Percentiles rank a stretch among this genome's conserved stretches.
Conservation (phyloP, 371 early-diverging fungal genomes). For the Lichtheimia corymbifera region DNA sequence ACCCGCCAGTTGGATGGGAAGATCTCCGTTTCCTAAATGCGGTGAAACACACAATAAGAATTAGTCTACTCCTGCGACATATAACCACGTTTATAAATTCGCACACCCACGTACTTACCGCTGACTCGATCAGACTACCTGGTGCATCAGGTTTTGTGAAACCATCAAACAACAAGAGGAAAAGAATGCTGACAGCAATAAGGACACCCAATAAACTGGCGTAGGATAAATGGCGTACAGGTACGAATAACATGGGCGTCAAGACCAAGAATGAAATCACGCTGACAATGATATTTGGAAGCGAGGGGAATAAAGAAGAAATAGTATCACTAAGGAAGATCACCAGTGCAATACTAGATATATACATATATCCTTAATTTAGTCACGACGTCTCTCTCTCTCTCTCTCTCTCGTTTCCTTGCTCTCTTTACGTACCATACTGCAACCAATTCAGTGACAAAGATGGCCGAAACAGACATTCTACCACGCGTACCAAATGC, state of each 20-base stretch:
- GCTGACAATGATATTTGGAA: conserved; percentile 11
- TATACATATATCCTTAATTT: too few species aligned
- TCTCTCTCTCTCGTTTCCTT: too few species aligned
- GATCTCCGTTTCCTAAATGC: conserved; percentile 33
- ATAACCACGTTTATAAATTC: neutral
- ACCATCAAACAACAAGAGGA: conserved; percentile 40
- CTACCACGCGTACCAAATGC: conserved; percentile 68
- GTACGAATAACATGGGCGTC: conserved; percentile 28
- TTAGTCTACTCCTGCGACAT: neutral
- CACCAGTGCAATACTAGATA: conserved; percentile 37
- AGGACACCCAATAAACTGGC: conserved; percentile 44
- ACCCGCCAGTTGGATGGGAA: conserved; percentile 36
- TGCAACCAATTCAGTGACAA: conserved; percentile 66
- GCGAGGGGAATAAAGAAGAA: conserved; percentile 24
- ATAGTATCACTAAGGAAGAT: conserved; percentile 40
- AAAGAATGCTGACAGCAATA: conserved; percentile 25
- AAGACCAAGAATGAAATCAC: conserved; percentile 16
- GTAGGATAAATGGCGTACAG: conserved; percentile 39
- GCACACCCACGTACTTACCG: conserved; percentile 21
- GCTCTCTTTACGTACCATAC: conserved; percentile 35
- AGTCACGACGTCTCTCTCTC: too few species aligned
- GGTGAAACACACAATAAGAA: neutral
- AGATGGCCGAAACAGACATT: conserved; percentile 46
- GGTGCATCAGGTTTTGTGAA: conserved; percentile 39
- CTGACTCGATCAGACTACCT: conserved; percentile 54